Conservation (phyloP, 257 asterid genomes). For the Plantago ovata region DNA sequence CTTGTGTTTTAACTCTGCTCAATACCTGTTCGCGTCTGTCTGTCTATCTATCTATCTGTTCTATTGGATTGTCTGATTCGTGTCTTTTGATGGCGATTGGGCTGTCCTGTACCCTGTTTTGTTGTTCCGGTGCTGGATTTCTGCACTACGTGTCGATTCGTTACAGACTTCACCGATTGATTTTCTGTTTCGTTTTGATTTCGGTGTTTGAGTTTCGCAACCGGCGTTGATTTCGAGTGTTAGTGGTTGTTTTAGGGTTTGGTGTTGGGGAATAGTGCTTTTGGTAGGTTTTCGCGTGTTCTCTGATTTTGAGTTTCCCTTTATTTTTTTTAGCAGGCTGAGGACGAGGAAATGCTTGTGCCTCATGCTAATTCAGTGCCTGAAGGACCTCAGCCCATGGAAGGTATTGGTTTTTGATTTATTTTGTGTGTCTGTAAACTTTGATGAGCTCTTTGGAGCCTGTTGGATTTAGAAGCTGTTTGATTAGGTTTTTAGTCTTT, state of each 20-base stretch:
- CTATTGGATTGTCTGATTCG: neutral
- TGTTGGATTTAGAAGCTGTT: no score
- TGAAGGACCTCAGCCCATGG: conserved; percentile 72
- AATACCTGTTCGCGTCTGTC: no score
- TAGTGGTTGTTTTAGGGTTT: conserved; percentile 21
- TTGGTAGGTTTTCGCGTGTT: conserved; percentile 20
- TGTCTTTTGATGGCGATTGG: no score
- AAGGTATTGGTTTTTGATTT: conserved; percentile 39
- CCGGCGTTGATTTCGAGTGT: no score
- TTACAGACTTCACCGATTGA: conserved; percentile 19
- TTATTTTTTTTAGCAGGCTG: conserved; percentile 51
- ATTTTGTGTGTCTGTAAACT: no score
- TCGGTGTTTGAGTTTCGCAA: no score
- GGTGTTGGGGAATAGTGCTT: conserved; percentile 23
- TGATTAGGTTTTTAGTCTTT: no score
- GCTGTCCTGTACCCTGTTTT: conserved; percentile 5
- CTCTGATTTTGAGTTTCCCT: conserved; percentile 29
- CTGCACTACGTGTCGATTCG: conserved; percentile 19
- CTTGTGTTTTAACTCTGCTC: conserved; percentile 21
- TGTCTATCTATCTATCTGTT: conserved; percentile 7
- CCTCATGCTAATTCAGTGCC: conserved; percentile 55
- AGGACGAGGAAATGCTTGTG: conserved; percentile 91
- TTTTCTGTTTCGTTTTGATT: conserved; percentile 11
- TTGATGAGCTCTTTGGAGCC: no score
- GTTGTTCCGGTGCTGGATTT: conserved; percentile 19